Base-by-base conservation (phyloP, 73 alveolate species). In the Durusdinium trenchii region DNA sequence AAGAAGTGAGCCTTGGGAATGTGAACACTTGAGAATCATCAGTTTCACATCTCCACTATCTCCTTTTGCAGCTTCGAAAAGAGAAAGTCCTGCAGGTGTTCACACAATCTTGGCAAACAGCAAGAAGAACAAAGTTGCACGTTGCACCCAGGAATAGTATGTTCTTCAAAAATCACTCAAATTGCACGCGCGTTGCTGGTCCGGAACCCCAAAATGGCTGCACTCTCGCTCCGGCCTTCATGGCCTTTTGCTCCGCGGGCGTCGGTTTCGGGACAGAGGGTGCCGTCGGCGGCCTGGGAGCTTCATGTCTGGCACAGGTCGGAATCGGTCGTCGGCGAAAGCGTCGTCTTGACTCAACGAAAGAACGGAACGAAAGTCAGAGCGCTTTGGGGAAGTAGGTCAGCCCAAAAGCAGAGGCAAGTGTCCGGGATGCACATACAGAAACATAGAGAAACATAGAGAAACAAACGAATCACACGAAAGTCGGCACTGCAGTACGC, bases 271-370 rank as follows among this genome's bases (percentile, higher is more conserved):
- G 28, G 87, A 90, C 52, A 73, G 36, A 9, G 20, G 64, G 83
- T 90, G 87, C 96, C 96, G 96, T 90, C 96, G 96, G 96, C 96
- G 96, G 96, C 96, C 96, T 90, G 43, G 50, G 14, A 32, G 91
- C 12, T 43, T 43, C 89, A 3, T 35, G 10, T 38, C n/a, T 67
- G 26, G 43, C 38, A 67, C 43, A 20, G 26, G 38, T 20, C 43
- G 26, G 42, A 64, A 64, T 10, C 9, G 32, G 16, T 64, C 42
- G 43, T 64, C 38, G 5, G 38, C 78, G 6, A 62, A 62, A 62
- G 40, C 38, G 76, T 6, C 32, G 5, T 35, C 32, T 62, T 62
- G 18, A 62, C 18, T 10, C 40, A 62, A 62, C 6, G 38, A 12
- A 62, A 26, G 76, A 23, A 35, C 32, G 76, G n/a, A n/a, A n/a